Base-by-base conservation (phyloP, 1,139 yeast genomes). In the Taphrina communis region DNA sequence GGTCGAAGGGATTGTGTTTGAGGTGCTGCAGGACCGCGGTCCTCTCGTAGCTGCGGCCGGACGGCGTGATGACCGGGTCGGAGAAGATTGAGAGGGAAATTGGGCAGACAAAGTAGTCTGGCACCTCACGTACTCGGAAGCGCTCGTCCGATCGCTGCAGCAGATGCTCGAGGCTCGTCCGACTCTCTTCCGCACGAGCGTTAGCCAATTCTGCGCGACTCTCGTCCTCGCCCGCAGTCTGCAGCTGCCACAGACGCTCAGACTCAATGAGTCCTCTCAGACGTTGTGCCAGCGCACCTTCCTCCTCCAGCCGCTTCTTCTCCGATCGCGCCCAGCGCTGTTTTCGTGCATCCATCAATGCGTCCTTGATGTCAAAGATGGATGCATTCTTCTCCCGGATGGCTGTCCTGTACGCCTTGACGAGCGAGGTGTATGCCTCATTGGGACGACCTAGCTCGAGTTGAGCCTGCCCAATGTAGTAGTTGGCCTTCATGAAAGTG, bases 41-140 rank as follows among this genome's bases (percentile, higher is more conserved):
- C 68, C 80, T 78, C 72, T 83, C 86, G 73, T 81, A 83, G 1
- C 85, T 80, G 46, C 81, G 82, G 1, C 86, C 86, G 35, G 83
- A 80, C 12, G 84, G 84, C 14, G 84, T 78, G n/a, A 83, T 76
- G 6, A 83, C 86, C 0, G 86, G 86, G 63, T 70, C 80, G 9
- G 72, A 73, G 73, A 83, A 82, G 50, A 83, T 71, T 60, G 80
- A 80, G 74, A 81, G 82, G 1, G 85, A 80, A 38, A 83, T 82
- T 6, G 86, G 86, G 71, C 83, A 85, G 19, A 82, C 70, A 21
- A 82, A 74, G 66, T 77, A 77, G 44, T 82, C 85, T 0, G 86
- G 86, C 0, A 81, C 80, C 21, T 81, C 81, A 5, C 72, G 67
- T 42, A 60, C 50, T 42, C 63, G 60, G 8, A 72, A 74, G 46